Evolutionary conservation across 148 eudicot genomes (phyloP).

Genomic region (Rhododendron kiyosumense): DNA sequence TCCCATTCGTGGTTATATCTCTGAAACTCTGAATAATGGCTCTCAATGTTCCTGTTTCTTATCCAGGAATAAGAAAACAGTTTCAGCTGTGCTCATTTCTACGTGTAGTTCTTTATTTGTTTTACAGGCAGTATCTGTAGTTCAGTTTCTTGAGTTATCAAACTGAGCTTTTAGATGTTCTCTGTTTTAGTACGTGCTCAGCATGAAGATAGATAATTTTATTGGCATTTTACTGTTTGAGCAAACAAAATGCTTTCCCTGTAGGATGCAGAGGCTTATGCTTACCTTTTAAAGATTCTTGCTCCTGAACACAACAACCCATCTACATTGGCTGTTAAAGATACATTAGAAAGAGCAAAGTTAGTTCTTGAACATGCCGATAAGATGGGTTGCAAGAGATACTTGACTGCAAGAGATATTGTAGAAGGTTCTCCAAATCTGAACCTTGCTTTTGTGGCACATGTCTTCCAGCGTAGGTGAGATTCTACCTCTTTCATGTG

Average conservation of each 20-base stretch:
- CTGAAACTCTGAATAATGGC: not conserved
- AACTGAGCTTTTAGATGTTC: not conserved
- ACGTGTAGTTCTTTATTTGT: not conserved
- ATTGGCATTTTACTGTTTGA: not conserved
- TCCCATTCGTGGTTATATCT: not conserved
- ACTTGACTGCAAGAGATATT: constrained; percentile 95
- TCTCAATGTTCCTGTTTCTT: constrained; percentile 2
- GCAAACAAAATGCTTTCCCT: constrained; percentile 10
- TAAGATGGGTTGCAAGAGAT: constrained; percentile 99
- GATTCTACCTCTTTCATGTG: constrained; percentile 2
- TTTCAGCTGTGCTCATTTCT: not conserved
- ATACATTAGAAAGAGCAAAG: constrained; percentile 74
- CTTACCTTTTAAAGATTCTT: constrained; percentile 79
- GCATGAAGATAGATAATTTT: not conserved
- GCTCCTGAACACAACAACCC: constrained; percentile 92
- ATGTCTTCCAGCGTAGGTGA: constrained; percentile 97
- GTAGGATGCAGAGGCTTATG: constrained; percentile 98
- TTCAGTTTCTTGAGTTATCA: constrained; percentile 1
- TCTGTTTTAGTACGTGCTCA: not conserved
- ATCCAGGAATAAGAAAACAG: not conserved
- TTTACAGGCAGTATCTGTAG: not conserved
- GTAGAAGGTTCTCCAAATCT: constrained; percentile 98
- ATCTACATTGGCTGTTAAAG: constrained; percentile 58
- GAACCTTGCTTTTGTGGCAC: constrained; percentile 99
- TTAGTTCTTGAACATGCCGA: constrained; percentile 97